Percentiles rank a stretch among this genome's conserved stretches.
phyloP scores from a whole-genome alignment of 306 rosid genomes.

The Elaeagnus macrophylla region DNA sequence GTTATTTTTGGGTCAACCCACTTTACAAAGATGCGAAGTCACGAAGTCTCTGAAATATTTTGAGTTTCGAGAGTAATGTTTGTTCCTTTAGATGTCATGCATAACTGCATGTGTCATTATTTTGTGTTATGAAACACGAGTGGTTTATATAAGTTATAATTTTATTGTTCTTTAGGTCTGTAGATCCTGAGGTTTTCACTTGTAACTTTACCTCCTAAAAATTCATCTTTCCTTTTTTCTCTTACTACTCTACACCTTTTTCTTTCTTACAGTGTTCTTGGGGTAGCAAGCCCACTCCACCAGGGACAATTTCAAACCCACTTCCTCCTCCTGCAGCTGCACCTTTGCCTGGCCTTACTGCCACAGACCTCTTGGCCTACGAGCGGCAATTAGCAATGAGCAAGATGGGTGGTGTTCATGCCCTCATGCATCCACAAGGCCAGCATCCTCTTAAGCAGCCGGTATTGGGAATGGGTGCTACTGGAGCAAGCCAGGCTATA shows the following conservation, averaged over 20 bases:
- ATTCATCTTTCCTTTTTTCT: neutral
- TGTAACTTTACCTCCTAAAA: neutral
- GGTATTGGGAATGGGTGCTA: slow-evolving; percentile 53
- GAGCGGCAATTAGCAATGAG: slow-evolving; percentile 86
- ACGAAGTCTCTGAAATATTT: too few relatives aligned
- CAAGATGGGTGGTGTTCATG: slow-evolving; percentile 85
- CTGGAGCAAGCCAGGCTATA: slow-evolving; percentile 93
- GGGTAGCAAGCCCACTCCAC: slow-evolving; percentile 99
- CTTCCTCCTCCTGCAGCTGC: slow-evolving; percentile 85
- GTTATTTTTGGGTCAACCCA: too few relatives aligned
- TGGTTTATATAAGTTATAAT: too few relatives aligned
- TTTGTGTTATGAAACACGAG: too few relatives aligned
- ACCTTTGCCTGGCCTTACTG: slow-evolving; percentile 58
- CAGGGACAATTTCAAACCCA: slow-evolving; percentile 89
- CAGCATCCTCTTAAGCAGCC: slow-evolving; percentile 84
- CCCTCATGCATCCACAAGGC: slow-evolving; percentile 79
- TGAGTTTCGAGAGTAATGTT: too few relatives aligned
- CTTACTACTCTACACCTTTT: neutral
- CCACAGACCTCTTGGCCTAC: slow-evolving; percentile 58
- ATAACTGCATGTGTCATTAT: too few relatives aligned
- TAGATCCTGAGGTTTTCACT: too few relatives aligned
- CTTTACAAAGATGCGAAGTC: too few relatives aligned
- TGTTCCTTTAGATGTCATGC: too few relatives aligned
- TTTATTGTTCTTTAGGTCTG: too few relatives aligned
- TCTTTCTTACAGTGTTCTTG: slow-evolving; percentile 63